phyloP scores from a whole-genome alignment of 805 yeast genomes.

The Ogataea nonfermentans region DNA sequence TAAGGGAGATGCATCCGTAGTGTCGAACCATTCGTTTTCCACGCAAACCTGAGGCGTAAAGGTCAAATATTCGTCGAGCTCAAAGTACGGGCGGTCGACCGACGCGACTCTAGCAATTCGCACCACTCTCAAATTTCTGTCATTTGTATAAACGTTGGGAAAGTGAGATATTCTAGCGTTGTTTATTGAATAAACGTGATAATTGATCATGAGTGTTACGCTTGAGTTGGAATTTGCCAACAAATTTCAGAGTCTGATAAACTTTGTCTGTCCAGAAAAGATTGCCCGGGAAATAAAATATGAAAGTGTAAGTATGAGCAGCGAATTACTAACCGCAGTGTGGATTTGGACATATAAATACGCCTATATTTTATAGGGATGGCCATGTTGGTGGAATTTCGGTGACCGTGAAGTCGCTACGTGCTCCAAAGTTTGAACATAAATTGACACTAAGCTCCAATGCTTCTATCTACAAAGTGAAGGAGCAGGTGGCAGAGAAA shows the following conservation, averaged over 20 bases:
- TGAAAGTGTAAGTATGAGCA: conserved; percentile 12
- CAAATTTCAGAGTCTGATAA: conserved; percentile 48
- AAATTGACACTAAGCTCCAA: conserved; percentile 21
- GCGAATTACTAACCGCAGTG: conserved; percentile 4
- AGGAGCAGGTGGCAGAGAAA: conserved; percentile 35
- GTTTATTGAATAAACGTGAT: conserved; percentile 51
- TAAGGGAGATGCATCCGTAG: conserved; percentile 52
- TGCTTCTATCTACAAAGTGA: conserved; percentile 36
- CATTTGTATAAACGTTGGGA: conserved; percentile 51
- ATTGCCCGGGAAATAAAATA: conserved; percentile 14
- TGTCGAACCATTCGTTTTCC: conserved; percentile 48
- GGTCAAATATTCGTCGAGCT: conserved; percentile 39
- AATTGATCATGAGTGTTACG: conserved; percentile 43
- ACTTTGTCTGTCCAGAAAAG: conserved; percentile 38
- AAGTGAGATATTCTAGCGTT: conserved; percentile 57
- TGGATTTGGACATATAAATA: conserved; percentile 17
- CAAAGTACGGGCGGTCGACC: conserved; percentile 49
- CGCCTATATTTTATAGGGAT: conserved; percentile 31
- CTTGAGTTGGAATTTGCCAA: conserved; percentile 46
- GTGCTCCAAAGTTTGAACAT: conserved; percentile 63
- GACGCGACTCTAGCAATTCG: conserved; percentile 57
- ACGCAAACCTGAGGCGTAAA: conserved; percentile 40
- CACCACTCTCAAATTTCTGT: conserved; percentile 51
- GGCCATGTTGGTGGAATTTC: conserved; percentile 27
- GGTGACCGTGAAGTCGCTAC: conserved; percentile 59